A percentile compares a stretch with the other conserved stretches of the same genome.
phyloP scores from a whole-genome alignment of 108 stramenopile genomes.

The Cyclotella cryptica region DNA sequence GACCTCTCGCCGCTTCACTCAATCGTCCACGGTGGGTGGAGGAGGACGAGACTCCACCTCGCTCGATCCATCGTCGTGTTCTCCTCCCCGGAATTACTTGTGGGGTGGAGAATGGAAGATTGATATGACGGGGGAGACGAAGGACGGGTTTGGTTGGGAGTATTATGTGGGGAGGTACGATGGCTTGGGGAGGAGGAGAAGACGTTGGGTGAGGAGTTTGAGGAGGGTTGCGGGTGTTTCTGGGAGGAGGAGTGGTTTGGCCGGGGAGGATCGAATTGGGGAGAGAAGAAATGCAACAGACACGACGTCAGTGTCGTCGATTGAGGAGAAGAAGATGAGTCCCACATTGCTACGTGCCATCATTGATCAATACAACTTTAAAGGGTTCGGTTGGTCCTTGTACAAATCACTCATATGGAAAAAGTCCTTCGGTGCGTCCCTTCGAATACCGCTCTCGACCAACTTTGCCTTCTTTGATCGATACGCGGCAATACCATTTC shows the following conservation, averaged over 20 bases:
- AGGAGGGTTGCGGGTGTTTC: constrained; percentile 12
- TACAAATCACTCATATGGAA: constrained; percentile 71
- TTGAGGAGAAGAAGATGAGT: background rate
- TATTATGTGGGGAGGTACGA: constrained; percentile 57
- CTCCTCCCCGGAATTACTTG: constrained; percentile 53
- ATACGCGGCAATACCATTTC: constrained; percentile 58
- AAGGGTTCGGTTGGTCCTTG: constrained; percentile 72
- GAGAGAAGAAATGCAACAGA: constrained; percentile 16
- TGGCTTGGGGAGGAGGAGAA: constrained; percentile 60
- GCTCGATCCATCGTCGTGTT: constrained; percentile 37
- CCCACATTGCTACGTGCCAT: constrained; percentile 25
- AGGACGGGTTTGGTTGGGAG: constrained; percentile 82
- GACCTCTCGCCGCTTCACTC: constrained; percentile 41
- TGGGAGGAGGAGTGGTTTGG: background rate
- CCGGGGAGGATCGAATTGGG: background rate
- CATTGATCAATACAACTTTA: constrained; percentile 74
- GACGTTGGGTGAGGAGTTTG: constrained; percentile 72
- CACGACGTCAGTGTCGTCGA: constrained; percentile 2
- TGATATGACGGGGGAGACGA: constrained; percentile 53
- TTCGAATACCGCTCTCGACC: constrained; percentile 68
- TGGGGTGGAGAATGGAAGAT: constrained; percentile 87
- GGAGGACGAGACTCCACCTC: constrained; percentile 47
- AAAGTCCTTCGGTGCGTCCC: constrained; percentile 57
- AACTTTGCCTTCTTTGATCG: constrained; percentile 75
- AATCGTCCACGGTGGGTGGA: constrained; percentile 34